phyloP scores from a whole-genome alignment of 2,329 filamentous ascomycete genomes.

The Davidsoniella eucalypti region DNA sequence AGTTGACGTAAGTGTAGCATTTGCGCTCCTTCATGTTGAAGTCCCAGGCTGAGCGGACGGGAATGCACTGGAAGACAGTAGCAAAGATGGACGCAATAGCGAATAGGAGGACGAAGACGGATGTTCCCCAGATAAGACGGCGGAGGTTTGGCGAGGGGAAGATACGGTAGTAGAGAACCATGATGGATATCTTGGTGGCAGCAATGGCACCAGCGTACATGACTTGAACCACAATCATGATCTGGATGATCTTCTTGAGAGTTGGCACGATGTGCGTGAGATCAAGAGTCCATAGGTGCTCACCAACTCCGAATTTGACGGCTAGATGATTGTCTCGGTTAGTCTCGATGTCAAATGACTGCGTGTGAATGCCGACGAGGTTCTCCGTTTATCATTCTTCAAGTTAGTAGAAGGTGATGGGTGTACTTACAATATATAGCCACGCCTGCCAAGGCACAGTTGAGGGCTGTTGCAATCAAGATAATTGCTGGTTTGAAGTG shows the following conservation, averaged over 20 bases:
- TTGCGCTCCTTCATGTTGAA: slow-evolving; percentile 11
- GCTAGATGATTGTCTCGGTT: slow-evolving; percentile 5
- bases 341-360: background rate
- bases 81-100: slow-evolving; percentile 18
- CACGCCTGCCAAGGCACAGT: background rate
- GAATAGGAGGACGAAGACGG: slow-evolving; percentile 14
- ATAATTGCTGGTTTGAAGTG: background rate
- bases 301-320: slow-evolving; percentile 8
- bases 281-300: slow-evolving; percentile 8
- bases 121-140: slow-evolving; percentile 17
- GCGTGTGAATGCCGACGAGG: background rate
- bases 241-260: slow-evolving; percentile 12
- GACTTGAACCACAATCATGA: slow-evolving; percentile 18
- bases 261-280: slow-evolving; percentile 1
- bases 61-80: slow-evolving; percentile 18
- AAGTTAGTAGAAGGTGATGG: background rate
- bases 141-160: slow-evolving; percentile 18
- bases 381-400: background rate
- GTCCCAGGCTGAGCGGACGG: slow-evolving; percentile 18
- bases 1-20: slow-evolving; percentile 18
- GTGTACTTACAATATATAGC: slow-evolving; percentile 4
- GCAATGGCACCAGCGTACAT: slow-evolving; percentile 20
- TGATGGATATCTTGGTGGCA: slow-evolving; percentile 20
- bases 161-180: slow-evolving; percentile 21
- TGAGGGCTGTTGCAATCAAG: slow-evolving; percentile 8